Base-by-base conservation (phyloP, 441 rosid species). In the Pelargonium australe region DNA sequence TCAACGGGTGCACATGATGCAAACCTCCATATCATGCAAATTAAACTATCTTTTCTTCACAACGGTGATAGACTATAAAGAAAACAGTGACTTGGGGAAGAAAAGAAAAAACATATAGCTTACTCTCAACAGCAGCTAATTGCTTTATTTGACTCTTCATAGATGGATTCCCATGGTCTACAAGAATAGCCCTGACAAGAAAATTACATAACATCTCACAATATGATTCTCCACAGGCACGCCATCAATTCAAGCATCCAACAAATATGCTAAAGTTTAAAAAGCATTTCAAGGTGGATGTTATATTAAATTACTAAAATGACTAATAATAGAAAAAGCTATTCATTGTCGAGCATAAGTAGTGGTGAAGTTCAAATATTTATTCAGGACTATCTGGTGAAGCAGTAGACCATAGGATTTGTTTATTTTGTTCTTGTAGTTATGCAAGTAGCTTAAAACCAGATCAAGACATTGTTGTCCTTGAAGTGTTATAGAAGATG, bases 91-190 rank as follows among this genome's bases (percentile, higher is more conserved):
- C 41, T 47, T 47, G 53, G 53, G 65, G 51, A 64, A 64, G 57
- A 67, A 67, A 64, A 44, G 10, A 13, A 16, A 67, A n/a, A 14
- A 53, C 64, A 28, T 65, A 16, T 75, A 71, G 64, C 80, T 79
- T 86, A 95, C 99, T 86, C 80, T 95, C 99, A 65, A 81, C 96
- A 77, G 81, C 93, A 73, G 79, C 92, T 76, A 92, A 49, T 80
- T 85, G 87, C 86, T 87, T 87, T 73, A 85, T 76, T 73, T 86
- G 95, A 78, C 73, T 79, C 77, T 88, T 85, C 84, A 85, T 75
- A 25, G 93, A 80, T 16, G 99, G 95, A 80, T 83, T 89, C 72
- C 87, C 98, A 75, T 82, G 87, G 44, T 95, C 99, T 75, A 95
- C 80, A 62, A 95, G 84, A 76, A 95, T 92, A 73, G 99, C 91